Evolutionary conservation across 305 asterid genomes (phyloP), one percentile per base, ranked within the genome.

Genomic region (Fraxinus sp.): DNA sequence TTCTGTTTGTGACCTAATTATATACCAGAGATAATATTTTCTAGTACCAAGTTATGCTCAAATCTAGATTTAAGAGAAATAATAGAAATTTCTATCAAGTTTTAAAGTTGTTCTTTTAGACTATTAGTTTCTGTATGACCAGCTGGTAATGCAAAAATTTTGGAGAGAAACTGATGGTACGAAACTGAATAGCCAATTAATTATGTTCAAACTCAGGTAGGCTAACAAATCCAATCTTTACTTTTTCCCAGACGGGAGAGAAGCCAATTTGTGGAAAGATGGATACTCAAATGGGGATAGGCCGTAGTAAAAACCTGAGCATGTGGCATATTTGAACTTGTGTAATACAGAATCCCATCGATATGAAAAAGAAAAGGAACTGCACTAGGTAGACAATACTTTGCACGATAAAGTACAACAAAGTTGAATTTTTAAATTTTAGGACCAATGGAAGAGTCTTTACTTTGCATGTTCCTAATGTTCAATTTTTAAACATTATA

Each of bases 41-140:
- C 68, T 1, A 41, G 71, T 39, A 7, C 36, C 26, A 46, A 82
- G 9, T 77, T 77, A 18, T 24, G 32, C 16, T 32, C 73, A 26
- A 83, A 24, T 57, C 77, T 9, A 41, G 57, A 26, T 59, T 30
- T 33, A 36, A 35, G 49, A 78, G 70, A 72, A 13, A 77, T 26
- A 70, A 78, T 77, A 9, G 26, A 49, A 64, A 77, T 77, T 66
- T 77, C 71, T 72, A n/a, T 30, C 78, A 33, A 68, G 73, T 82
- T 59, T 55, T 72, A 24, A 36, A 46, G 76, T 30, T 71, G 43
- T 32, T 33, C 13, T 71, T 71, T 71, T 71, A 11, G 43, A 71
- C 76, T 14, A 32, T 33, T 6, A 71, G 76, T 33, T 30, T 71
- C 76, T 16, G 37, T 33, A 71, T n/a, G 24, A 14, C 76, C 76